phyloP scores from a whole-genome alignment of 305 asterid genomes.

The Vinca major region DNA sequence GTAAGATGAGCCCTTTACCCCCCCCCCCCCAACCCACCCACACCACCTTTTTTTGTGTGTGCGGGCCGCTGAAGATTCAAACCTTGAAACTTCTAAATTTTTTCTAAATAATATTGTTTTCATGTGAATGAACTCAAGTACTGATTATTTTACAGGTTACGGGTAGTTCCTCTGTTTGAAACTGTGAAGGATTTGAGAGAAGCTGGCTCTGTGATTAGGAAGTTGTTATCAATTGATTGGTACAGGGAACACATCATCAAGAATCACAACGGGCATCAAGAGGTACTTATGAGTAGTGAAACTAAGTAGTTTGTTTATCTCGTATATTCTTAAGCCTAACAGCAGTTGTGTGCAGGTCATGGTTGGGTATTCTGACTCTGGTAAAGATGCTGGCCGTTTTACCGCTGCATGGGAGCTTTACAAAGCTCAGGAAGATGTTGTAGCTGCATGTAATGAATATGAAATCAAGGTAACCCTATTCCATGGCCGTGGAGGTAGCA shows the following conservation, averaged over 20 bases:
- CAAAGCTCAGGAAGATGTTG: slow-evolving; percentile 37
- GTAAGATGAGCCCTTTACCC: slow-evolving; percentile 33
- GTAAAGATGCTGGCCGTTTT: slow-evolving; percentile 33
- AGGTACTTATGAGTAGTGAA: slow-evolving; percentile 35
- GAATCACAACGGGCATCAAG: slow-evolving; percentile 90
- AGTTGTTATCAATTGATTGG: slow-evolving; percentile 81
- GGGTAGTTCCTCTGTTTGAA: slow-evolving; percentile 95
- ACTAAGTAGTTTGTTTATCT: neutral
- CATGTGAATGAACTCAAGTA: neutral
- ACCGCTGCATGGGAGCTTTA: slow-evolving; percentile 32
- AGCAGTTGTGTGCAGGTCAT: slow-evolving; percentile 24
- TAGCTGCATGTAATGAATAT: slow-evolving; percentile 29
- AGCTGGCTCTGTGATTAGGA: slow-evolving; percentile 86
- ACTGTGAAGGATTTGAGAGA: slow-evolving; percentile 92
- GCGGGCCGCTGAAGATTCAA: neutral
- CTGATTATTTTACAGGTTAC: slow-evolving; percentile 34
- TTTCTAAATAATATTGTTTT: neutral
- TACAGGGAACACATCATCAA: slow-evolving; percentile 61
- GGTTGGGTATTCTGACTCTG: slow-evolving; percentile 33
- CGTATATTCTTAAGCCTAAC: slow-evolving; percentile 10
- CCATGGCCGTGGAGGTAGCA: slow-evolving; percentile 40
- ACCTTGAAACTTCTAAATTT: neutral
- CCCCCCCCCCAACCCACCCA: neutral
- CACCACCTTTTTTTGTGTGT: too few relatives aligned
- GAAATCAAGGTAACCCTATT: slow-evolving; percentile 31